Percentiles rank a stretch among this genome's conserved stretches.
These are phyloP conservation scores for Sordariomycetes sp. DNA, from an alignment of 2,329 filamentous ascomycete genomes.

Conservation along the genomic window DNA sequence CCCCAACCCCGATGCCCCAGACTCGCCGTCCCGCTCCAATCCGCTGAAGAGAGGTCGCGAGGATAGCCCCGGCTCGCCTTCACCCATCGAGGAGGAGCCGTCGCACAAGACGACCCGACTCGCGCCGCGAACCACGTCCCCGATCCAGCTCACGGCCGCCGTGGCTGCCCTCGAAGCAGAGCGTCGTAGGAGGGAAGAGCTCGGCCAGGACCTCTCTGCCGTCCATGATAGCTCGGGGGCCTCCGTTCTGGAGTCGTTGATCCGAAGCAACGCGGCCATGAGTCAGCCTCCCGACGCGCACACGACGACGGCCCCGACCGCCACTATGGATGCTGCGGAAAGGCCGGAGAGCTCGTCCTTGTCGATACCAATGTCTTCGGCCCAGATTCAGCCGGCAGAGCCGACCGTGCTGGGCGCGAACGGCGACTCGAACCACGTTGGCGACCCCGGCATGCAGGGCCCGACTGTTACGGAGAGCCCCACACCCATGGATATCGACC, in stretches of 20 bases:
- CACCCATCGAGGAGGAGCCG: constrained; percentile 11
- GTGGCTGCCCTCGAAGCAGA: constrained; percentile 38
- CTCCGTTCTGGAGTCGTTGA: constrained; percentile 23
- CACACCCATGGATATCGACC: constrained; percentile 39
- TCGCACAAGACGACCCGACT: constrained; percentile 15
- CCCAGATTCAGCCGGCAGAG: constrained; percentile 11
- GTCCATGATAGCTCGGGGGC: constrained; percentile 41
- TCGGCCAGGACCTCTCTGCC: constrained; percentile 23
- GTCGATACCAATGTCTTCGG: constrained; percentile 7
- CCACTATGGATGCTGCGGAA: constrained; percentile 25
- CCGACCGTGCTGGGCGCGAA: constrained; percentile 18
- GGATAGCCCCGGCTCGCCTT: constrained; percentile 16
- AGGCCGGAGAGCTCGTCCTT: constrained; percentile 19
- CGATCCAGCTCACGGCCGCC: constrained; percentile 35
- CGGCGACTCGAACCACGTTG: constrained; percentile 29
- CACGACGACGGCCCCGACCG: constrained; percentile 35
- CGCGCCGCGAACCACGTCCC: constrained; percentile 26
- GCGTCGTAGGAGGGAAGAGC: constrained; percentile 28
- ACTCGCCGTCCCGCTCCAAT: constrained; percentile 18
- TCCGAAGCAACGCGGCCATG: constrained; percentile 22
- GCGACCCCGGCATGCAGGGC: constrained; percentile 25
- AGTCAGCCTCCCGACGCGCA: constrained; percentile 34
- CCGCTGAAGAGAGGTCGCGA: constrained; percentile 29
- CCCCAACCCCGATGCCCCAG: constrained; percentile 9
- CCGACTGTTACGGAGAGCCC: constrained; percentile 35